Base-by-base conservation (phyloP, 2,329 filamentous ascomycete genomes). In the Trichoderma koningiopsis region DNA sequence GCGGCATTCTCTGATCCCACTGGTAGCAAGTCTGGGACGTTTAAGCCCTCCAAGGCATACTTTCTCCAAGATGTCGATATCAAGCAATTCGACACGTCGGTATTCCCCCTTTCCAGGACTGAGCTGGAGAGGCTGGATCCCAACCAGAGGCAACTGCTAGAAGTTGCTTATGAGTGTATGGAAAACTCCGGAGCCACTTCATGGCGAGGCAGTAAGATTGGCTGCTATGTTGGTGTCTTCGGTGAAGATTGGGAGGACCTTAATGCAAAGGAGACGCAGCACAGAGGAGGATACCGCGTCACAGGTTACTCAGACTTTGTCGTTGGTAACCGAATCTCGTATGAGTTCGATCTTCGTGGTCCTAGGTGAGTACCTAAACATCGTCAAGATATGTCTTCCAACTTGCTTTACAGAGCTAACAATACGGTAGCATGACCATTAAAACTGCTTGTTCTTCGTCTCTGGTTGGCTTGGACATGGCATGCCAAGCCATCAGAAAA, bases 271-370 rank as follows among this genome's bases (percentile, higher is more conserved):
- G 72, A 73, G 11, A 59, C 35, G 2, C 68, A 71, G 16, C 56
- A 62, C 14, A 56, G 33, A 16, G 67, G 58, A 2, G 37, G 27
- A 14, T 72, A 72, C 11, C 74, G 73, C 5, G 72, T 75, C 2
- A 69, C 68, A 3, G 72, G 77, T 47, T 77, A 79, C 8, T 43
- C 40, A 5, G 74, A 78, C 29, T 76, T 75, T 37, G 66, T 76
- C 6, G 58, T 80, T 16, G 71, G 75, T 22, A 79, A 79, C 67
- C 72, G 78, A 16, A 70, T 80, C 6, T 75, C 75, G 11, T 76
- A 76, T 56, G 73, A 74, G 61, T 76, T 76, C 43, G 84, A 87
- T 69, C 78, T 88, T 60, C 77, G 80, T 49, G 86, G 86, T 0
- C 85, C 85, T 0, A 79, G 81, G 77, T 77, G n/a, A 43, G 40